Base-by-base conservation (phyloP, 169 alveolate genomes). In the Ichthyophthirius multifiliis region DNA sequence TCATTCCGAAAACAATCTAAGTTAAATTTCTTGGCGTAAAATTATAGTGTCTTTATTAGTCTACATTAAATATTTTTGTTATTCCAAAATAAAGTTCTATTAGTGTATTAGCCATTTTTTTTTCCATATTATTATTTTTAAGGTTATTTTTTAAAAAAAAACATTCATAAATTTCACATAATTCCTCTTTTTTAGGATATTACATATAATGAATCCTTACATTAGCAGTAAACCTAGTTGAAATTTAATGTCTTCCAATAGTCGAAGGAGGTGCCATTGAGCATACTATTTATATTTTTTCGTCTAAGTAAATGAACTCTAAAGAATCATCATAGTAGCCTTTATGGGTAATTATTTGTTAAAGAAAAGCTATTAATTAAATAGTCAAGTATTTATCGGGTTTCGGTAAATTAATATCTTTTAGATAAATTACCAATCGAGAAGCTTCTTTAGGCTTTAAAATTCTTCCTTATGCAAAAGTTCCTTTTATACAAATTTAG, bases 331-430 rank as follows among this genome's bases (percentile, higher is more conserved):
- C 98, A 80, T 96, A 94, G 67, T 94, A 96, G 16, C 98, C 98
- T 83, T 93, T 88, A 83, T 96, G 95, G 83, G 97, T 92, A 3
- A 94, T 94, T 6, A 93, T 82, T 89, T 95, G 92, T 83, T 95
- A 95, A 23, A 96, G 71, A 90, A 95, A 94, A 55, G 98, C 95
- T 20, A 96, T 95, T 41, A 96, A 76, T 81, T 96, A 93, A 12
- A 94, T 95, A 12, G 99, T 96, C 44, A 92, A 90, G 80, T 96
- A 96, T 81, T 92, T 94, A 86, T 96, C 99, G 16, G 99, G 99
- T 44, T 94, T 95, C 35, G 99, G 98, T 55, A 96, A 82, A 80
- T 96, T 96, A 80, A 96, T 94, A 78, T 96, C 99, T 80, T 96
- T 95, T 82, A 96, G 76, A 75, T 94, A 94, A 48, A 95, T 62